Conservation (phyloP, 2,329 filamentous ascomycete species). For the Phaeoacremonium minimum region DNA sequence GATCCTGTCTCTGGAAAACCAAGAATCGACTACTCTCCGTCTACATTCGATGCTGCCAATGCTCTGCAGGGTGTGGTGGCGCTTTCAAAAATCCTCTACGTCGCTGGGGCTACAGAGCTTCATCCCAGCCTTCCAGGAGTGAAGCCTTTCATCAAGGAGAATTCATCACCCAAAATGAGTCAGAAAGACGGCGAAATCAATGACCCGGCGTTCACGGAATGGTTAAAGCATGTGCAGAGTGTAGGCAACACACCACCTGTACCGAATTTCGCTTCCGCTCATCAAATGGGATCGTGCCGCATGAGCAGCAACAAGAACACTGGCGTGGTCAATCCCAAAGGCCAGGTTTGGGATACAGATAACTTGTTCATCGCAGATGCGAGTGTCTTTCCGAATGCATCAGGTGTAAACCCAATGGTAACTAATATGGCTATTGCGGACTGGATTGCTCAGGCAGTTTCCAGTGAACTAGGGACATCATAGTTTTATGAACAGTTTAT, state of each 20-base stretch:
- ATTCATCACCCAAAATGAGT: neutral
- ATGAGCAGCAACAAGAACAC: constrained; percentile 50
- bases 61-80: constrained; percentile 66
- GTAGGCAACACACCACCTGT: constrained; percentile 45
- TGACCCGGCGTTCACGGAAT: constrained; percentile 53
- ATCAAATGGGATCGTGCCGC: constrained; percentile 71
- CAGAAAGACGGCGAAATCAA: constrained; percentile 39
- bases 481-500: no score
- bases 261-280: constrained; percentile 54
- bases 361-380: constrained; percentile 65
- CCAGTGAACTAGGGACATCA: no score
- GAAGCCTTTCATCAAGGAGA: constrained; percentile 48
- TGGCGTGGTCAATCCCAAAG: constrained; percentile 51
- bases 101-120: constrained; percentile 73
- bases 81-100: constrained; percentile 69
- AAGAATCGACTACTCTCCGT: constrained; percentile 64
- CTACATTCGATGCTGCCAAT: constrained; percentile 65
- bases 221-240: constrained; percentile 46
- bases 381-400: constrained; percentile 67
- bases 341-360: constrained; percentile 58
- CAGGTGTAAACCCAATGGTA: constrained; percentile 74
- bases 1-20: constrained; percentile 62
- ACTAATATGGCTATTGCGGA: constrained; percentile 65
- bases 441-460: no score
- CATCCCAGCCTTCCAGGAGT: constrained; percentile 57